Conservation (phyloP, 129 eudicot species). For the Smallanthus sonchifolius region DNA sequence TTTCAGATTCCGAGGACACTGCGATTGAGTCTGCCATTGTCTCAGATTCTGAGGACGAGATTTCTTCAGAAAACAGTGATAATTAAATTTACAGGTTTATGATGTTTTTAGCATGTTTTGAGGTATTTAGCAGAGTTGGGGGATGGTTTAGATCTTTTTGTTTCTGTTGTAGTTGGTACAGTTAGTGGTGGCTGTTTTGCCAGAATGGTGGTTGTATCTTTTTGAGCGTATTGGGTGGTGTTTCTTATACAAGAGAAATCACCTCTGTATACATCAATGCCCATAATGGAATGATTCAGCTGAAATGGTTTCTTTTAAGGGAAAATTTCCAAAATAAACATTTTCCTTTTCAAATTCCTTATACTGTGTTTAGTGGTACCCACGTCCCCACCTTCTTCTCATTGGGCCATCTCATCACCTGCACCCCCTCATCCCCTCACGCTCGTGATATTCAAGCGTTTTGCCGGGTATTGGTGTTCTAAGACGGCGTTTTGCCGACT, state of each 20-base stretch:
- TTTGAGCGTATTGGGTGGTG: background rate
- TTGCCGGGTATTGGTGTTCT: too few relatives aligned
- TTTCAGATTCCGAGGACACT: slow-evolving; percentile 61
- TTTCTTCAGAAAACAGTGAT: slow-evolving; percentile 11
- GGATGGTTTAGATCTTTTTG: slow-evolving; percentile 1
- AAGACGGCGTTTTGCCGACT: too few relatives aligned
- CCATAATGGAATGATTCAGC: background rate
- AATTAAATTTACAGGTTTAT: background rate
- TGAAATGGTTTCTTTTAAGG: too few relatives aligned
- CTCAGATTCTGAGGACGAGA: slow-evolving; percentile 63
- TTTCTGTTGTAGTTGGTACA: slow-evolving; percentile 1
- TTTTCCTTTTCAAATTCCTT: too few relatives aligned
- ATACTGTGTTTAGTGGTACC: background rate
- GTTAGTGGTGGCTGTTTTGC: background rate
- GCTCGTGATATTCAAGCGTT: too few relatives aligned
- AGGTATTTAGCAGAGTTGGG: background rate
- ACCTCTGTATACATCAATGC: background rate
- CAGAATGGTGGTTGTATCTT: slow-evolving; percentile 6
- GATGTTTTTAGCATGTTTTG: background rate
- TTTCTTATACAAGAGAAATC: background rate
- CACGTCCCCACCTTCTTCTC: too few relatives aligned
- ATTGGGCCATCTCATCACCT: too few relatives aligned
- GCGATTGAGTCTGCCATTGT: slow-evolving; percentile 38
- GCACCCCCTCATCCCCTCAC: too few relatives aligned
- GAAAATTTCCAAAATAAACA: too few relatives aligned